These are phyloP conservation scores for Alternaria gansuensis DNA, from an alignment of 2,329 filamentous ascomycete genomes.

Conservation along the genomic window DNA sequence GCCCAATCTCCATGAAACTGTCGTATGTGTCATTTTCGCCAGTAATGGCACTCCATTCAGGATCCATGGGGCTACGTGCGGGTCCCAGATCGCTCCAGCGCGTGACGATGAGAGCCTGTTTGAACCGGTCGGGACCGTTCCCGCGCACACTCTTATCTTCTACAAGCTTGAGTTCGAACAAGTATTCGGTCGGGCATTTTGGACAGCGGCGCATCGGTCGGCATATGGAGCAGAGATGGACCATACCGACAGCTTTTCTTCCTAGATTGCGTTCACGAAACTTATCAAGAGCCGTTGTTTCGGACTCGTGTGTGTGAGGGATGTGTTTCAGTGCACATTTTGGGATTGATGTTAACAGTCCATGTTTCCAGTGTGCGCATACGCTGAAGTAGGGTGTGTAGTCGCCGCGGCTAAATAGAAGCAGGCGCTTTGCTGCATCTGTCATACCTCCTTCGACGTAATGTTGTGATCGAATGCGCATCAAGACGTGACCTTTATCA, in stretches of 20 bases:
- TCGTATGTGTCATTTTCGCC: constrained; percentile 57
- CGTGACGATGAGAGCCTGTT: constrained; percentile 68
- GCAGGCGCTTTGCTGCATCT: constrained; percentile 61
- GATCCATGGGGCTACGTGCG: constrained; percentile 54
- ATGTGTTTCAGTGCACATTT: constrained; percentile 70
- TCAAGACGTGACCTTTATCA: constrained; percentile 63
- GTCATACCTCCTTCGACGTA: constrained; percentile 63
- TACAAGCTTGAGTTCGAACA: constrained; percentile 67
- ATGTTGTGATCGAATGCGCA: constrained; percentile 65
- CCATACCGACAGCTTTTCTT: constrained; percentile 54
- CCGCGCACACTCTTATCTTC: constrained; percentile 59
- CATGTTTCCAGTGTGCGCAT: constrained; percentile 70
- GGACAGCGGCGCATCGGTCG: constrained; percentile 68
- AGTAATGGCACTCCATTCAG: constrained; percentile 64
- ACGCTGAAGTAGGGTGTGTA: constrained; percentile 70
- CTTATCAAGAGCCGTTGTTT: constrained; percentile 56
- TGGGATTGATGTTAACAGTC: constrained; percentile 66
- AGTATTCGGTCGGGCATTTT: constrained; percentile 69
- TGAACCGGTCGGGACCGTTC: constrained; percentile 61
- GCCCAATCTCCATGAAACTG: constrained; percentile 63
- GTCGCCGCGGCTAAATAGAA: constrained; percentile 68
- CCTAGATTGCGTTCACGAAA: constrained; percentile 33
- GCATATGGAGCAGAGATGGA: constrained; percentile 65
- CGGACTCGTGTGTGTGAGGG: constrained; percentile 52
- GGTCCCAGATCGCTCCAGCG: constrained; percentile 70